phyloP scores from a whole-genome alignment of 768 basidiomycete species.

The Lentinula sp. region DNA sequence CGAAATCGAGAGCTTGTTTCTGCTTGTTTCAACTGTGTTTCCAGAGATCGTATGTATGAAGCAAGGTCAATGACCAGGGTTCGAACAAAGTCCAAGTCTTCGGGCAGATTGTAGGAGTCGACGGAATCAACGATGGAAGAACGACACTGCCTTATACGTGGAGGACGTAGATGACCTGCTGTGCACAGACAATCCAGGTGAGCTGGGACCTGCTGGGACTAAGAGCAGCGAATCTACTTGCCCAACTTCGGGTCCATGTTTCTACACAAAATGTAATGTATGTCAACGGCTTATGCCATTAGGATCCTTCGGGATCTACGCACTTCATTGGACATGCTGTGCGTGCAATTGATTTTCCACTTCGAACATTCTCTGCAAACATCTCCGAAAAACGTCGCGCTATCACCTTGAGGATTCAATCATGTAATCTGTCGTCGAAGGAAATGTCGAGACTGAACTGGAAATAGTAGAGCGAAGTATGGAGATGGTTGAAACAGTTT shows the following conservation, averaged over 20 bases:
- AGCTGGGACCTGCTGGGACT: no score
- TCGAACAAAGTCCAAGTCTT: background rate
- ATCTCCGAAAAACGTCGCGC: constrained; percentile 33
- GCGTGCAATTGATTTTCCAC: constrained; percentile 17
- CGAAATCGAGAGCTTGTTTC: background rate
- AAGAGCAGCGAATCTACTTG: background rate
- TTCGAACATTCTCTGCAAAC: constrained; percentile 35
- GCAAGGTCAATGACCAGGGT: constrained; percentile 1
- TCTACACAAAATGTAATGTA: background rate
- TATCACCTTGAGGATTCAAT: constrained; percentile 27
- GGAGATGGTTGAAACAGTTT: no score
- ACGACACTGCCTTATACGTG: background rate
- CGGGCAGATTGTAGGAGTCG: background rate
- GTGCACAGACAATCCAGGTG: background rate
- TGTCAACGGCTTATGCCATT: no score
- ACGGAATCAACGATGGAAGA: background rate
- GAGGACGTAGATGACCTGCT: background rate
- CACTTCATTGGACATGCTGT: background rate
- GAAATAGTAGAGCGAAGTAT: no score
- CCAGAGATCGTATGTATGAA: background rate
- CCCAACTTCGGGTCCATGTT: constrained; percentile 5
- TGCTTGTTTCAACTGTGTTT: background rate
- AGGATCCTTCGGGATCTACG: background rate
- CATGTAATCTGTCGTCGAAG: no score
- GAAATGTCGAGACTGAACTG: no score